Evolutionary conservation across 2,329 filamentous ascomycete genomes (phyloP).

Genomic region (Pseudogymnoascus sp.): DNA sequence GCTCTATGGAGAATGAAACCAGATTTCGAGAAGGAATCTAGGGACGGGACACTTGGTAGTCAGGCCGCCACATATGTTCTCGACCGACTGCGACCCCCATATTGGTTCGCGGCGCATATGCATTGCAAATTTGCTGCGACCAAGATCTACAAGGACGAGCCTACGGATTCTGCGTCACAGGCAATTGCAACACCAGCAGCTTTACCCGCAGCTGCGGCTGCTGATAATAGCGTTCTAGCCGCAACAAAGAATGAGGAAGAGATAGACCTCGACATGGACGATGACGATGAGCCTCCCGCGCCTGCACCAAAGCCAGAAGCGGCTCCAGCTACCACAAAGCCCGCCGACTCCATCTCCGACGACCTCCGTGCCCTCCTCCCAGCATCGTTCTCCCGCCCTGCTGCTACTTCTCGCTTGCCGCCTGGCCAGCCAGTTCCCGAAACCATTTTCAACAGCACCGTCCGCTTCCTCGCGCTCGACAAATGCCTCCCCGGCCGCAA

Average conservation of each 20-base stretch:
- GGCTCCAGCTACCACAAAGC: conserved; percentile 18
- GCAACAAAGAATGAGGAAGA: conserved; percentile 52
- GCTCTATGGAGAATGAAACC: conserved; percentile 65
- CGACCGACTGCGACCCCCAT: conserved; percentile 68
- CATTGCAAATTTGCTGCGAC: conserved; percentile 78
- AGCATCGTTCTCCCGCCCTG: conserved; percentile 55
- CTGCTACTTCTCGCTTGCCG: conserved; percentile 30
- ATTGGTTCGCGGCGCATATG: conserved; percentile 92
- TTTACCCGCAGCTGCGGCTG: background rate
- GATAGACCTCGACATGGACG: conserved; percentile 58
- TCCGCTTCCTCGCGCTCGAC: conserved; percentile 81
- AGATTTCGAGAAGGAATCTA: conserved; percentile 67
- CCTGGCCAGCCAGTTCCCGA: conserved; percentile 58
- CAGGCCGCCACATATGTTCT: conserved; percentile 71
- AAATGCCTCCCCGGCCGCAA: conserved; percentile 76
- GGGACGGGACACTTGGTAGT: conserved; percentile 67
- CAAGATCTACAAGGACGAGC: conserved; percentile 40
- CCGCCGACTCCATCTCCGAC: conserved; percentile 33
- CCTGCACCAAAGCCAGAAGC: conserved; percentile 15
- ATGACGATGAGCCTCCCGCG: conserved; percentile 27
- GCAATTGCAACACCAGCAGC: background rate
- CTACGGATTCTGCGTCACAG: background rate
- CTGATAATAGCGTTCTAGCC: background rate
- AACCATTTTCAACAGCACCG: conserved; percentile 68
- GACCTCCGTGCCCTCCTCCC: conserved; percentile 67